Evolutionary conservation across 148 eudicot genomes (phyloP).

Genomic region (Amaranthus hypochondriacus): DNA sequence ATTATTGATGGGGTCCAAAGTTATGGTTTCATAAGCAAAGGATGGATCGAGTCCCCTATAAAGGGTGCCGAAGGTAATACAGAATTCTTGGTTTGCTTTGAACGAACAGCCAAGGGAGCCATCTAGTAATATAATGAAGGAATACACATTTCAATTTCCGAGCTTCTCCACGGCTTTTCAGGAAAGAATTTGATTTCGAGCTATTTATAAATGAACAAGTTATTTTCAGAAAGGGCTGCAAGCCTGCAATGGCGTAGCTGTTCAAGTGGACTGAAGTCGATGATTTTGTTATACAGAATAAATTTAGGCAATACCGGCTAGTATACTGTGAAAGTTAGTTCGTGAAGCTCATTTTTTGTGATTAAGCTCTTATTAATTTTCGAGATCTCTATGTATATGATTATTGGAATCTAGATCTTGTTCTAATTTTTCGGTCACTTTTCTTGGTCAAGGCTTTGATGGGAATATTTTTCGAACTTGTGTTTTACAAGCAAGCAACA

Average conservation of each 20-base stretch:
- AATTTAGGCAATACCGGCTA: not conserved
- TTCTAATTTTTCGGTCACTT: too few relatives aligned
- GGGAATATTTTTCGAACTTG: too few relatives aligned
- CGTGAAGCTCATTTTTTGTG: too few relatives aligned
- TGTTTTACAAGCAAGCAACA: too few relatives aligned
- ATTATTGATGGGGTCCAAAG: slow-evolving; percentile 70
- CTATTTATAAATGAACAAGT: not conserved
- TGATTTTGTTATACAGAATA: not conserved
- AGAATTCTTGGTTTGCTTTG: slow-evolving; percentile 76
- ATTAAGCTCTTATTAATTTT: too few relatives aligned
- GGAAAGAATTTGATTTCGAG: not conserved
- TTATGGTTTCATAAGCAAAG: slow-evolving; percentile 63
- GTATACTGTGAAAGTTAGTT: not conserved
- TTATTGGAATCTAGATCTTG: too few relatives aligned
- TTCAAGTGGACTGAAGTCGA: not conserved
- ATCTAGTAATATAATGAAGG: not conserved
- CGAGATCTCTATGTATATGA: too few relatives aligned
- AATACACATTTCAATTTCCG: not conserved
- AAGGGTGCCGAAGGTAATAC: slow-evolving; percentile 91
- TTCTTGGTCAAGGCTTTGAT: too few relatives aligned
- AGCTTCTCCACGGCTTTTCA: not conserved
- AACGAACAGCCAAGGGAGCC: slow-evolving; percentile 32
- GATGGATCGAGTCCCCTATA: slow-evolving; percentile 88
- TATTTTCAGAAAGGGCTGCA: not conserved
- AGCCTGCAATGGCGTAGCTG: not conserved